These are phyloP conservation scores for Lophium mytilinum DNA, from an alignment of 495 filamentous ascomycete species.

Conservation along the genomic window DNA sequence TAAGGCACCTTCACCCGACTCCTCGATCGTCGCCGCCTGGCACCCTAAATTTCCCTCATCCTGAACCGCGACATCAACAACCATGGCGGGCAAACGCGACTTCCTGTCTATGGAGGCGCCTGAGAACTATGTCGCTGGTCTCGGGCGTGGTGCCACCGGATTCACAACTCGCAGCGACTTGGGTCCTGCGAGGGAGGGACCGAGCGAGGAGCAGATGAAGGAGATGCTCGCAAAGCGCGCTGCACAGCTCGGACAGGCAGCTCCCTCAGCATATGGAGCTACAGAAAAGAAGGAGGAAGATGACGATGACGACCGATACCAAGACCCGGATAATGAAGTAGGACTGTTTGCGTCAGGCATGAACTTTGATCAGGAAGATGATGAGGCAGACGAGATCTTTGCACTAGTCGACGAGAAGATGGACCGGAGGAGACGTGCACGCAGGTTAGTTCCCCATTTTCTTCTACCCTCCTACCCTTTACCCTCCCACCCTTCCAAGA, in stretches of 20 bases:
- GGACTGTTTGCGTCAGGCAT: slow-evolving; percentile 89
- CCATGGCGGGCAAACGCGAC: slow-evolving; percentile 67
- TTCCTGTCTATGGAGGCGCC: slow-evolving; percentile 87
- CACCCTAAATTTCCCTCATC: not conserved
- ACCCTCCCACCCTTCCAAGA: slow-evolving; percentile 14
- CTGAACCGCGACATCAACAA: not conserved
- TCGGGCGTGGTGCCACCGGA: slow-evolving; percentile 94
- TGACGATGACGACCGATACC: slow-evolving; percentile 76
- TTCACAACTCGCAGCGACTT: slow-evolving; percentile 97
- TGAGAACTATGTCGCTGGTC: slow-evolving; percentile 96
- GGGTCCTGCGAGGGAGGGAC: slow-evolving; percentile 91
- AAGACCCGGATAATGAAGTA: slow-evolving; percentile 95
- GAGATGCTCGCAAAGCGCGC: slow-evolving; percentile 90
- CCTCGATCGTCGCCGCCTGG: too few relatives aligned
- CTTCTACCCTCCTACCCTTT: slow-evolving; percentile 18
- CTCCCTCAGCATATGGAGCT: slow-evolving; percentile 70
- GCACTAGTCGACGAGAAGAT: slow-evolving; percentile 90
- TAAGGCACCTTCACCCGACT: too few relatives aligned
- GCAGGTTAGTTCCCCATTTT: slow-evolving; percentile 68
- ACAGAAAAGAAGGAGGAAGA: slow-evolving; percentile 66
- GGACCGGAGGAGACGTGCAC: slow-evolving; percentile 72
- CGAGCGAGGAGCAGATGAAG: slow-evolving; percentile 96
- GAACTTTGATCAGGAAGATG: slow-evolving; percentile 84
- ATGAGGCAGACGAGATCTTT: slow-evolving; percentile 94
- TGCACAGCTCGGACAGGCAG: slow-evolving; percentile 71